A percentile compares a stretch with the other conserved stretches of the same genome.
Evolutionary conservation across 164 flowering plant genomes (phyloP).

Genomic region (Umbellularia californica): DNA sequence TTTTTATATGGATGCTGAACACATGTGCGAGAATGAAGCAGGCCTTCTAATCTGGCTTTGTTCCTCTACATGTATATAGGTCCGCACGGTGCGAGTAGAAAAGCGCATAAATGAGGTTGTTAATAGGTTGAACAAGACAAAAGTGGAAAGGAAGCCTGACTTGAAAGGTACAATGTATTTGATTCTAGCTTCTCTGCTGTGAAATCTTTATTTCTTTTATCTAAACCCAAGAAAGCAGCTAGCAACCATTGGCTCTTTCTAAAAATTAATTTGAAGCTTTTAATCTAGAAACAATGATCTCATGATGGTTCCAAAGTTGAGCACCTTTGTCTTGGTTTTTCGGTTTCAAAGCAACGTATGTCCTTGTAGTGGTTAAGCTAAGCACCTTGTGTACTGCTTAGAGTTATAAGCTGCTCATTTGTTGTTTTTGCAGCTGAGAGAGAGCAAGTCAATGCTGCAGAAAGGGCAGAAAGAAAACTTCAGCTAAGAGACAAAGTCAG

Average conservation of each 20-base stretch:
- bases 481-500: slow-evolving; percentile 85
- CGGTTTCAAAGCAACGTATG: too few species aligned
- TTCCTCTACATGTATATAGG: slow-evolving; percentile 35
- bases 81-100: slow-evolving; percentile 88
- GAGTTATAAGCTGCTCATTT: neutral
- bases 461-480: slow-evolving; percentile 81
- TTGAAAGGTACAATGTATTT: slow-evolving; percentile 56
- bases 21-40: neutral
- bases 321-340: too few species aligned
- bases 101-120: slow-evolving; percentile 92
- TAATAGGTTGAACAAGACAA: slow-evolving; percentile 86
- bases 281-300: too few species aligned
- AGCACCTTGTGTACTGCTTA: neutral
- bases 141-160: slow-evolving; percentile 87
- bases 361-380: too few species aligned
- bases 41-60: neutral
- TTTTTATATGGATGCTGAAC: neutral
- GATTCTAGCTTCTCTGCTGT: too few species aligned
- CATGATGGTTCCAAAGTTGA: too few species aligned
- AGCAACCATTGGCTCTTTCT: too few species aligned
- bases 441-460: slow-evolving; percentile 90
- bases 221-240: too few species aligned
- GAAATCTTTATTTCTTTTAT: too few species aligned
- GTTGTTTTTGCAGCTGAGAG: slow-evolving; percentile 65
- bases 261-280: too few species aligned